These are phyloP conservation scores for Acidiella bohemica DNA, from an alignment of 495 filamentous ascomycete genomes.

Conservation along the genomic window DNA sequence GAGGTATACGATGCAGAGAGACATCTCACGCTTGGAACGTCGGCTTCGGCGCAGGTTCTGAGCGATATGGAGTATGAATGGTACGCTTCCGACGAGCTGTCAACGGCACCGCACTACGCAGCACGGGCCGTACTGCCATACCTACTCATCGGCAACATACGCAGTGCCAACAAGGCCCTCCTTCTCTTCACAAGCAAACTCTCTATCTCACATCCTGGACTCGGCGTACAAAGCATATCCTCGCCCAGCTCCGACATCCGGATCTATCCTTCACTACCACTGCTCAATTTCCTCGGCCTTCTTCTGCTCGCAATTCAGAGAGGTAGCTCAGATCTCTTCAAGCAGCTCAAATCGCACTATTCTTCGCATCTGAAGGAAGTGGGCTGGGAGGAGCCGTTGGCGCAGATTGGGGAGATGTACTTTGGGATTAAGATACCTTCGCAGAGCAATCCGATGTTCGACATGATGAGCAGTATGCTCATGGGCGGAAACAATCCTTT, in stretches of 20 bases:
- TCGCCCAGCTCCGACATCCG: constrained; percentile 58
- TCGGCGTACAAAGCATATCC: constrained; percentile 70
- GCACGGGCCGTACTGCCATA: constrained; percentile 86
- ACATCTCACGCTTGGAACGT: constrained; percentile 80
- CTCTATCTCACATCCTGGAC: constrained; percentile 48
- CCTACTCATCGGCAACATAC: constrained; percentile 76
- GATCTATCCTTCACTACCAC: constrained; percentile 73
- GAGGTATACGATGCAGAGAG: constrained; percentile 85
- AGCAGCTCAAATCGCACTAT: constrained; percentile 71
- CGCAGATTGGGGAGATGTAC: constrained; percentile 88
- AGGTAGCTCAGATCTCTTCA: constrained; percentile 67
- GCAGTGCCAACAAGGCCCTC: constrained; percentile 70
- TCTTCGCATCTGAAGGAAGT: constrained; percentile 56
- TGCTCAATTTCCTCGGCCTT: constrained; percentile 84
- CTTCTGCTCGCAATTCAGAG: constrained; percentile 72
- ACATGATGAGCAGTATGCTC: constrained; percentile 91
- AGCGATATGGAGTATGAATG: constrained; percentile 78
- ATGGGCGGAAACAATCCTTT: constrained; percentile 52
- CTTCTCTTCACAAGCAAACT: constrained; percentile 67
- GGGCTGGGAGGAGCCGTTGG: constrained; percentile 71
- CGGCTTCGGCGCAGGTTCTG: constrained; percentile 69
- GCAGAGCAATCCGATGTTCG: constrained; percentile 78
- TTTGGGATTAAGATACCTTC: constrained; percentile 85
- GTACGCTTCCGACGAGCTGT: constrained; percentile 76
- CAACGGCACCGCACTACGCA: constrained; percentile 79